Base-by-base conservation (phyloP, 2,329 filamentous ascomycete genomes). In the Colletotrichum tofieldiae region DNA sequence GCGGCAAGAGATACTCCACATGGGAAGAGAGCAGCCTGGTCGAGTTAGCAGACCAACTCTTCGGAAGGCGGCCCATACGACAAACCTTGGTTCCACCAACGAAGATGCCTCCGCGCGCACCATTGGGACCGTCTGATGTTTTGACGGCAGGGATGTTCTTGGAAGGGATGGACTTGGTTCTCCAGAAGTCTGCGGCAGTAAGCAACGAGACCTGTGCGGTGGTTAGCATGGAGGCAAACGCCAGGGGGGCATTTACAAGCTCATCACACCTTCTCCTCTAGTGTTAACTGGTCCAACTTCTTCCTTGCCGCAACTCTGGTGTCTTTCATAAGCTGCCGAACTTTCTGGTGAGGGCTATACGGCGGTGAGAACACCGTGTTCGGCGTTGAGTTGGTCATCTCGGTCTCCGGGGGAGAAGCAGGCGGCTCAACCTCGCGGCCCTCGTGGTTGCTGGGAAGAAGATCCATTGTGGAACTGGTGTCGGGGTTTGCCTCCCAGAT, bases 1-100 rank as follows among this genome's bases (percentile, higher is more conserved):
- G 93, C 92, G 9, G 93, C 93, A 55, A 96, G 87, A 0, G 92
- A 94, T 67, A 94, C 91, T 67, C 93, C 93, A 75, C 93, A 95
- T 9, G 94, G 94, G 75, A 96, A 93, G 58, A 94, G 87, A 23
- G 93, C 93, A 49, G 93, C 93, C 85, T 93, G 78, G 14, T 14
- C 5, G 7, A 35, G 23, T 41, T 14, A 32, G 43, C 41, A 47
- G 37, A 23, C 54, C 7, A 37, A 14, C n/a, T 16, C 20, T 32
- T 18, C 16, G 32, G 45, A 43, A 6, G 26, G 9, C 7, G 18
- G 14, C 20, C 20, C 7, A 20, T 18, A 35, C 11, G 12, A 78
- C 82, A 75, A 49, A 88, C 88, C 82, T 90, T 90, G 65, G 88
- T 91, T 26, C 91, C 91, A 52, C 91, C 91, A 61, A 93, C 92